phyloP scores from a whole-genome alignment of 228 moss, liverwort and hornwort species.

The Sphagnum fallax region DNA sequence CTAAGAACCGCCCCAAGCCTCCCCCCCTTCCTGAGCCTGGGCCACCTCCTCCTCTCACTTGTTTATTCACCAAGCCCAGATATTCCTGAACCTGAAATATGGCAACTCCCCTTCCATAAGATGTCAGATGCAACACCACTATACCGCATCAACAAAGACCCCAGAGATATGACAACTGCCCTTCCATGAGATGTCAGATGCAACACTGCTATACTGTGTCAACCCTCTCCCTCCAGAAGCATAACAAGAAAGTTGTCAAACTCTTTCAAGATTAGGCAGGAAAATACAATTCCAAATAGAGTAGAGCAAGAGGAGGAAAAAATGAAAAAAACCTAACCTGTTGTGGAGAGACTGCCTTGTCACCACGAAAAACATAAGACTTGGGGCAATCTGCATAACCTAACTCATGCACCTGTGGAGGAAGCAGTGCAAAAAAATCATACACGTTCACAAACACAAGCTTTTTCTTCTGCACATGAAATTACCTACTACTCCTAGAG shows the following conservation, averaged over 20 bases:
- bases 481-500: no score
- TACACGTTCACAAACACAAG: no score
- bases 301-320: background rate
- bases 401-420: constrained; percentile 75
- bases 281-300: no score
- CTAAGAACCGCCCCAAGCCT: constrained; percentile 68
- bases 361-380: constrained; percentile 81
- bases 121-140: background rate
- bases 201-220: background rate
- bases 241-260: background rate
- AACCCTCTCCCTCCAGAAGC: background rate
- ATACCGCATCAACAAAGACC: background rate
- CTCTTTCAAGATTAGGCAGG: no score
- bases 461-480: no score
- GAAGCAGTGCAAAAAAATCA: no score
- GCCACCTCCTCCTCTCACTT: constrained; percentile 36
- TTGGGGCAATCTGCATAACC: constrained; percentile 78
- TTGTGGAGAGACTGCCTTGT: constrained; percentile 74
- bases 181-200: background rate
- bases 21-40: constrained; percentile 33
- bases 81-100: constrained; percentile 71
- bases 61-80: constrained; percentile 52
- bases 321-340: constrained; percentile 41
- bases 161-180: constrained; percentile 23
- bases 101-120: background rate